Evolutionary conservation across 164 flowering plant species (phyloP), one percentile per base, ranked within the genome.

Genomic region (Vitis rupestris): DNA sequence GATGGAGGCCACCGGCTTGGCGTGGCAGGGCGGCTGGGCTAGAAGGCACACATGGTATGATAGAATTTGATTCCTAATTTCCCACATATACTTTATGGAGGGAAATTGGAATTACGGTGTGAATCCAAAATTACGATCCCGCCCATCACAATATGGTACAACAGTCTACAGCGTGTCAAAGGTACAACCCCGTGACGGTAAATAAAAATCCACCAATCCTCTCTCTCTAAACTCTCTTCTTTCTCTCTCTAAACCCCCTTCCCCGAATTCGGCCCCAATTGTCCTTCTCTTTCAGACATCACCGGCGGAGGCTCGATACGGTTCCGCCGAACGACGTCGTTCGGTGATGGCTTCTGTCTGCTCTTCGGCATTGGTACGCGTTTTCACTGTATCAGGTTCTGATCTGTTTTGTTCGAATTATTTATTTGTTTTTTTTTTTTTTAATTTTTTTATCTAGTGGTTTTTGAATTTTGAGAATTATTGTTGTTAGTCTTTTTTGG

Each of bases 41-140:
- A 37, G 44, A 6, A 37, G 44, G 44, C 44, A 37, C 44, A 37
- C 4, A 37, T 37, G 2, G 44, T 37, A 0, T 37, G 44, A 37
- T 37, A 37, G 44, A 37, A 37, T 37, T 37, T 6, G 44, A 37
- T 37, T 37, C 44, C 44, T 37, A 37, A 37, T 37, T 37, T 37
- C 44, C 44, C 7, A 37, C 44, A 37, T 0, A 15, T 10, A 52
- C 14, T 52, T 15, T 37, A 66, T 66, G 75, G 75, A 72, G 75
- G 70, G 75, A 66, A 72, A 72, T 51, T 65, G 59, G 53, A 55
- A 53, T 51, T 31, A 11, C 17, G 9, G 47, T 6, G 16, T 8
- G 10, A 56, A 59, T 65, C 27, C 6, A 14, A 44, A 72, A 65
- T 19, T 59, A 65, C 74, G 15, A 29, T 58, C 58, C 63, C 52